Evolutionary conservation across 805 yeast genomes (phyloP), one percentile per base, ranked within the genome.

Genomic region (Ogataea pini): DNA sequence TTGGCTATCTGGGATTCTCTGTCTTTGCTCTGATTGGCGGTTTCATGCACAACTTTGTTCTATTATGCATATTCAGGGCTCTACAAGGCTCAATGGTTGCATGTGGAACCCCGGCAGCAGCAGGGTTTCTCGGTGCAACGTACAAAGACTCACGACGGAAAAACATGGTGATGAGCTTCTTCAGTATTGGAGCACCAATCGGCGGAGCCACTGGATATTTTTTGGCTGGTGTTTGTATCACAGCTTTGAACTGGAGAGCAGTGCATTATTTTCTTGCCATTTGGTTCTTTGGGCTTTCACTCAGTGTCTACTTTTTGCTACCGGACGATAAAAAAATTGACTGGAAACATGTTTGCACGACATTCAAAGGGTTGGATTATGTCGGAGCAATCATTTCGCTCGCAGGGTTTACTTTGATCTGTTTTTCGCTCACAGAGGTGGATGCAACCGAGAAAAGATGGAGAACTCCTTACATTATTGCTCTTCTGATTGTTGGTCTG

Each of bases 111-210:
- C 79, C 80, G 4, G 72, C 79, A 4, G 70, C 76, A 28, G 77
- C 76, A 6, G 80, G 79, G 1, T 64, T 75, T 36, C 51, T 76
- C 1, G 76, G 79, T 1, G 60, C 76, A 4, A 61, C 63, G 4
- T 76, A 76, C 48, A 58, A 57, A 27, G 71, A 72, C 24, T 68
- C 76, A 0, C 52, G 54, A 32, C 51, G 79, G 31, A 73, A 73
- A 50, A 75, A 75, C 54, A 52, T 69, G 52, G 77, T 61, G 14
- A 62, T 74, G 71, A 72, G 77, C 32, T 59, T 68, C 27, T 72
- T 74, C 50, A 60, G 72, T 7, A 71, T 72, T 2, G 80, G 80
- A 5, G 78, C 79, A 1, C 80, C 80, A 1, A 56, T 72, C 4
- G 80, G 80, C 17, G 72, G 69, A 40, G 72, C 75, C 3, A 50